Conservation (phyloP, 2,329 filamentous ascomycete genomes). For the Exserohilum rostratum region DNA sequence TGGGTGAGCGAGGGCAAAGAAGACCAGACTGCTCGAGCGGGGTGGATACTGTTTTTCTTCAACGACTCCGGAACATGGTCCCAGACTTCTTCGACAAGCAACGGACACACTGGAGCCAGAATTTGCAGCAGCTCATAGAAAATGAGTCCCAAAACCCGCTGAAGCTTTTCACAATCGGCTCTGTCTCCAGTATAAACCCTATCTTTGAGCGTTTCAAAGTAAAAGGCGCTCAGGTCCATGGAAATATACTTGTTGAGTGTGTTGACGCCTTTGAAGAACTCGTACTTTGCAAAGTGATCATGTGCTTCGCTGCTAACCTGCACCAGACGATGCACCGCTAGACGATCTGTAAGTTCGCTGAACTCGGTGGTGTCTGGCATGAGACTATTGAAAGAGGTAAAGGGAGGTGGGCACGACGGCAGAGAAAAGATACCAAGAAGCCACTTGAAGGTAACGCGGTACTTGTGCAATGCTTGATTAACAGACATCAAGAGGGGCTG, state of each 20-base stretch:
- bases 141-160: conserved; percentile 65
- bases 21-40: conserved; percentile 30
- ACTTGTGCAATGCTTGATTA: conserved; percentile 80
- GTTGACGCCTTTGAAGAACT: conserved; percentile 80
- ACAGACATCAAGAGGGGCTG: conserved; percentile 76
- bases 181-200: conserved; percentile 83
- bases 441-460: conserved; percentile 89
- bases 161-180: conserved; percentile 63
- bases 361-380: conserved; percentile 10
- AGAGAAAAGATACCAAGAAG: conserved; percentile 70
- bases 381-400: conserved; percentile 31
- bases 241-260: conserved; percentile 81
- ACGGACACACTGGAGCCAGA: conserved; percentile 79
- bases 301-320: conserved; percentile 70
- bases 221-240: conserved; percentile 87
- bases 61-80: conserved; percentile 73
- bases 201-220: conserved; percentile 92
- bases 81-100: conserved; percentile 89
- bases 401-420: conserved; percentile 45
- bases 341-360: conserved; percentile 55
- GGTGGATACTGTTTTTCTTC: conserved; percentile 46
- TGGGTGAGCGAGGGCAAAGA: conserved; percentile 20
- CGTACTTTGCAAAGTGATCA: conserved; percentile 70
- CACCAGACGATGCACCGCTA: conserved; percentile 77
- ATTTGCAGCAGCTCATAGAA: conserved; percentile 76